phyloP scores from a whole-genome alignment of 768 basidiomycete species.

The Lepiota brunneoincarnata region DNA sequence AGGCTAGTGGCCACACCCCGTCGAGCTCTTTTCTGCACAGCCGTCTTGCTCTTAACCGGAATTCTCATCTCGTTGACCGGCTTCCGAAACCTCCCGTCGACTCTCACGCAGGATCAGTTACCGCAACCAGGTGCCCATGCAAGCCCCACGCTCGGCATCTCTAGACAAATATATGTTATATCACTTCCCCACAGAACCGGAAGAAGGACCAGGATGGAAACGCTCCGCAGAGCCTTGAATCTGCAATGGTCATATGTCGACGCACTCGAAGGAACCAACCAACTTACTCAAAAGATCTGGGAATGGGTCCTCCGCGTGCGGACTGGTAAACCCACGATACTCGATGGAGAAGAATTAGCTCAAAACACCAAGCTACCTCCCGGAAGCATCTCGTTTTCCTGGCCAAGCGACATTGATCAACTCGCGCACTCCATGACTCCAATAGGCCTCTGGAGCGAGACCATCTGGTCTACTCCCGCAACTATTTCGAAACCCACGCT shows the following conservation, averaged over 20 bases:
- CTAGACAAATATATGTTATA: slow-evolving; percentile 50
- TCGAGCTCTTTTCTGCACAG: background rate
- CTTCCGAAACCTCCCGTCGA: background rate
- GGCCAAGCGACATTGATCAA: slow-evolving; percentile 37
- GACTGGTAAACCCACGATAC: slow-evolving; percentile 10
- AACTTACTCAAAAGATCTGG: slow-evolving; percentile 38
- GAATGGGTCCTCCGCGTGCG: slow-evolving; percentile 39
- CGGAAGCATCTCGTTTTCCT: slow-evolving; percentile 19
- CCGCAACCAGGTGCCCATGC: background rate
- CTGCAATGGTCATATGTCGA: slow-evolving; percentile 54
- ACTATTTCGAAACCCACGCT: slow-evolving; percentile 4
- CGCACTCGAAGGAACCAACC: slow-evolving; percentile 40
- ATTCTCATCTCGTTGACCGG: background rate
- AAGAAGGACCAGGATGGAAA: slow-evolving; percentile 57
- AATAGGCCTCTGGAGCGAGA: slow-evolving; percentile 25
- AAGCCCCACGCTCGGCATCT: slow-evolving; percentile 31
- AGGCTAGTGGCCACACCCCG: background rate
- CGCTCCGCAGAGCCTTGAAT: slow-evolving; percentile 40
- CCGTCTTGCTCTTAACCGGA: background rate
- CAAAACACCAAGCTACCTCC: background rate
- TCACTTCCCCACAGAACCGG: slow-evolving; percentile 57
- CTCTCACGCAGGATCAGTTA: background rate
- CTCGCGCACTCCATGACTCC: slow-evolving; percentile 19
- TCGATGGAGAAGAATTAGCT: background rate
- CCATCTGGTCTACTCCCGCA: slow-evolving; percentile 14